Percentiles rank a stretch among this genome's conserved stretches.
Evolutionary conservation across 345 rosid genomes (phyloP).

Genomic region (Salix koriyanagi): DNA sequence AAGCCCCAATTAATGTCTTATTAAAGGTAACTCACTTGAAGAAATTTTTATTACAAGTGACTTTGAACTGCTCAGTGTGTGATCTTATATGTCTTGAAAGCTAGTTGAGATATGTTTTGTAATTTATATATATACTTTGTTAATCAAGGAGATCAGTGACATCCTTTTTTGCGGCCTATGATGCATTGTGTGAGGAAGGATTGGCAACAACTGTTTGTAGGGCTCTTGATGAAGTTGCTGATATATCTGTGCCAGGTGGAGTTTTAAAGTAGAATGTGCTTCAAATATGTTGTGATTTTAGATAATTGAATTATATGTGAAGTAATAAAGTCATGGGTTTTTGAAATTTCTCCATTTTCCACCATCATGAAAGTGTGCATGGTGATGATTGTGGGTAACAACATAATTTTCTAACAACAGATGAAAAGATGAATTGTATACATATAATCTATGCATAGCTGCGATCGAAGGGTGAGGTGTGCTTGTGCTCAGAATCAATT

Average conservation of each 20-base stretch:
- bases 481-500: neutral
- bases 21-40: too few relatives aligned
- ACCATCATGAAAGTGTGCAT: neutral
- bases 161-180: conserved; percentile 77
- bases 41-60: too few relatives aligned
- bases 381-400: neutral
- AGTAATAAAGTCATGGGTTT: neutral
- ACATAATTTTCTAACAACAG: neutral
- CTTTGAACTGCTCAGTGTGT: too few relatives aligned
- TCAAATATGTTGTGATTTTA: neutral
- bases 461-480: neutral
- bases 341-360: neutral
- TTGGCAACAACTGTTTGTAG: conserved; percentile 82
- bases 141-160: conserved; percentile 73
- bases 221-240: conserved; percentile 90
- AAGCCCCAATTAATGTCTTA: too few relatives aligned
- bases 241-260: conserved; percentile 85
- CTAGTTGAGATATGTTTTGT: too few relatives aligned
- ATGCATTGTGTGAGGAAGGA: conserved; percentile 94
- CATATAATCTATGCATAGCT: neutral
- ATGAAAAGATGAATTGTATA: neutral
- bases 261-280: conserved; percentile 1
- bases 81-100: too few relatives aligned
- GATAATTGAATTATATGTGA: neutral
- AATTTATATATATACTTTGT: conserved; percentile 6